These are phyloP conservation scores for Dipteronia sinensis DNA, from an alignment of 345 rosid species.

Conservation along the genomic window DNA sequence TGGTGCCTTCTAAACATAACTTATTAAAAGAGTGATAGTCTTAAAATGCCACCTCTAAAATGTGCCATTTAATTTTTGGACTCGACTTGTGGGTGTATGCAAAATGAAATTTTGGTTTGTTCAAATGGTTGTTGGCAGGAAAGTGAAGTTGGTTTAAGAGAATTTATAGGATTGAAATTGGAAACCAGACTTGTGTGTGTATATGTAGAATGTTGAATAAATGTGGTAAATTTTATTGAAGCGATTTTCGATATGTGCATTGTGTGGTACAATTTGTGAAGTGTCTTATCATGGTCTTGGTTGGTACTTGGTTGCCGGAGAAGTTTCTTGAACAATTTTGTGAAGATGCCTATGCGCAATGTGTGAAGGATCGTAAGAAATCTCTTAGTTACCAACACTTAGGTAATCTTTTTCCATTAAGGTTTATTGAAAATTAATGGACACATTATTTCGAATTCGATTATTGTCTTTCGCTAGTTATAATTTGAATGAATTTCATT, in stretches of 20 bases:
- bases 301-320: conserved; percentile 64
- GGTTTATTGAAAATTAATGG: neutral
- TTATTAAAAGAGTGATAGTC: too few relatives aligned
- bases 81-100: neutral
- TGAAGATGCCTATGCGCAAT: conserved; percentile 60
- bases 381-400: conserved; percentile 73
- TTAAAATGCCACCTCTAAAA: too few relatives aligned
- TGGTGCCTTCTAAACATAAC: too few relatives aligned
- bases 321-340: conserved; percentile 63
- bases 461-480: neutral
- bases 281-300: conserved; percentile 5
- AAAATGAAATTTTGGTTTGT: neutral
- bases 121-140: neutral
- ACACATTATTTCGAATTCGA: neutral
- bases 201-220: neutral
- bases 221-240: too few relatives aligned
- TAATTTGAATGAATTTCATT: neutral
- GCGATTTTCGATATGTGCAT: neutral
- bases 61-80: too few relatives aligned
- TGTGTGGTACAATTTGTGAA: neutral
- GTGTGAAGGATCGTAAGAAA: conserved; percentile 55
- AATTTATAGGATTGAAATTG: neutral
- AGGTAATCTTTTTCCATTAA: conserved; percentile 31
- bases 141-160: neutral
- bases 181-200: neutral